Evolutionary conservation across 2,329 filamentous ascomycete genomes (phyloP).

Genomic region (Penicillium oxalicum): DNA sequence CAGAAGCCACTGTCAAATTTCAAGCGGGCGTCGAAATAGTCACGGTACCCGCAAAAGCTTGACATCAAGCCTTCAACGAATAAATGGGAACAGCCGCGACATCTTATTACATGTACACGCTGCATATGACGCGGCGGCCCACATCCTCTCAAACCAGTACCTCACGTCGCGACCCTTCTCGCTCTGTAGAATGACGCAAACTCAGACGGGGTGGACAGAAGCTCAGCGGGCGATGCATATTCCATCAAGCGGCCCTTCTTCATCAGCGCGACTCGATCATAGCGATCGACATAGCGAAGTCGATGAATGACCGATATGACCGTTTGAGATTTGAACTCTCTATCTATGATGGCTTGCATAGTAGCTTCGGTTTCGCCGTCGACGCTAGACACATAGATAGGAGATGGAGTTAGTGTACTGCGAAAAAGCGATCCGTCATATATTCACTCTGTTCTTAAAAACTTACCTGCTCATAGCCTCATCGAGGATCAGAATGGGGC

Average conservation of each 20-base stretch:
- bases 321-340: conserved; percentile 22
- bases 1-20: too few species aligned
- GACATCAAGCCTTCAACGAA: too few species aligned
- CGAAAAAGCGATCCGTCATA: background rate
- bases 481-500: conserved; percentile 12
- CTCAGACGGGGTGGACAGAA: conserved; percentile 1
- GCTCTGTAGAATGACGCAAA: conserved; percentile 1
- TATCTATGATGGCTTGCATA: conserved; percentile 25
- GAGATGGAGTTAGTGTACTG: background rate
- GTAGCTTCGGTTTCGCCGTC: conserved; percentile 14
- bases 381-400: conserved; percentile 2
- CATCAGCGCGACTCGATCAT: conserved; percentile 24
- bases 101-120: too few species aligned
- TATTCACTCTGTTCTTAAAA: too few species aligned
- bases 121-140: too few species aligned
- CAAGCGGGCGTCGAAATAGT: too few species aligned
- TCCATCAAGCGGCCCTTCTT: conserved; percentile 19
- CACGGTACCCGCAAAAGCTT: too few species aligned
- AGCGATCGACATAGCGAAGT: conserved; percentile 22
- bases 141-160: too few species aligned
- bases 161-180: background rate
- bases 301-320: conserved; percentile 27
- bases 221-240: conserved; percentile 1
- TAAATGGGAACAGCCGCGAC: too few species aligned
- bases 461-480: conserved; percentile 19